phyloP scores from a whole-genome alignment of 169 alveolate species.

The Cyclospora cayetanensis region DNA sequence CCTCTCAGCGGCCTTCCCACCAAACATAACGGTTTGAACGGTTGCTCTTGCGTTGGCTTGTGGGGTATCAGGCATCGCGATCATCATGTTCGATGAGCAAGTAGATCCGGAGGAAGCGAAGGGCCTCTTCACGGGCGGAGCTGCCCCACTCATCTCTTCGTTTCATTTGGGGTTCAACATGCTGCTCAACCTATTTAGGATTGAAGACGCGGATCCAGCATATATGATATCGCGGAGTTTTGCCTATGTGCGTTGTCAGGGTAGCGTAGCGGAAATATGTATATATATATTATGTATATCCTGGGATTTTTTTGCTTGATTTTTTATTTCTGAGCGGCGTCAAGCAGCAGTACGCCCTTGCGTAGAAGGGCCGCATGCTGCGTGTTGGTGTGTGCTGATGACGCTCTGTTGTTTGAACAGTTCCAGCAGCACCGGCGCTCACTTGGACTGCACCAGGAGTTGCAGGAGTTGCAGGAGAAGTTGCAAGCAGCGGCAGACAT shows the following conservation, averaged over 20 bases:
- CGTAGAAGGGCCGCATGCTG: background rate
- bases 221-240: constrained; percentile 96
- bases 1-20: no score
- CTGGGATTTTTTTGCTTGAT: no score
- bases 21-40: background rate
- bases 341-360: background rate
- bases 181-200: constrained; percentile 96
- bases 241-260: constrained; percentile 83
- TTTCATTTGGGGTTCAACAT: constrained; percentile 87
- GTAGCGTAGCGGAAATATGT: constrained; percentile 73
- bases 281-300: no score
- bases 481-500: background rate
- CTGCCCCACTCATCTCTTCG: constrained; percentile 71
- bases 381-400: background rate
- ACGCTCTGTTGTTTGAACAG: background rate
- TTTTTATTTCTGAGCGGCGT: background rate
- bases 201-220: constrained; percentile 93
- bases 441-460: constrained; percentile 11
- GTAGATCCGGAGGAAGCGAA: constrained; percentile 95
- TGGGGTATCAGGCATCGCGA: constrained; percentile 90
- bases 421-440: constrained; percentile 39
- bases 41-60: background rate
- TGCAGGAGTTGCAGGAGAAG: constrained; percentile 14
- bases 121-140: constrained; percentile 84
- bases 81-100: constrained; percentile 94